A percentile compares a stretch with the other conserved stretches of the same genome.
Conservation (phyloP, 495 filamentous ascomycete genomes). For the Bathelium albidoporum region DNA sequence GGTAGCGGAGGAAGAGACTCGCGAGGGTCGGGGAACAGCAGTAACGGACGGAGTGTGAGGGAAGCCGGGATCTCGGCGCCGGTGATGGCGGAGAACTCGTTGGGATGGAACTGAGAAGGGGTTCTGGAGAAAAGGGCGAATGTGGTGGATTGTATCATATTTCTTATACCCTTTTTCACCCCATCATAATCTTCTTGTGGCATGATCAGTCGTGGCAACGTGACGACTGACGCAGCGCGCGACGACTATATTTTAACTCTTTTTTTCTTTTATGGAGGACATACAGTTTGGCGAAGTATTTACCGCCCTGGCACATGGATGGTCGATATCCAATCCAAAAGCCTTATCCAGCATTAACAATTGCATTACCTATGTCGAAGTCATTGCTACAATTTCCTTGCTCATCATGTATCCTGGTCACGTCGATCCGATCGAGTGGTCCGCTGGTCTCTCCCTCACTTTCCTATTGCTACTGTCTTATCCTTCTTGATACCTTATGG, state of each 20-base stretch:
- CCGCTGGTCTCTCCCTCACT: not conserved
- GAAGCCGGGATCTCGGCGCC: conserved; percentile 66
- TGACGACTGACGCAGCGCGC: not conserved
- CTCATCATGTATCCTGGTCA: not conserved
- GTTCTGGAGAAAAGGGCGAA: not conserved
- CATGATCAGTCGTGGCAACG: not conserved
- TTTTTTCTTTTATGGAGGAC: not conserved
- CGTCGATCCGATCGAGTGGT: not conserved
- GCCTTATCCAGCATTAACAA: not conserved
- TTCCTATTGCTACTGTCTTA: not conserved
- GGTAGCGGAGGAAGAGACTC: conserved; percentile 60
- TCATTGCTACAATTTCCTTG: not conserved
- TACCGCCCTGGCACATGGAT: not conserved
- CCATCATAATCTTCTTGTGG: not conserved
- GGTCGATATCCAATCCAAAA: not conserved
- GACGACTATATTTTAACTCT: not conserved
- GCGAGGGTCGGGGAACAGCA: conserved; percentile 45
- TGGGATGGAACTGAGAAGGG: conserved; percentile 76
- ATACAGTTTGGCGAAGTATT: not conserved
- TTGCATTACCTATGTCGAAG: not conserved
- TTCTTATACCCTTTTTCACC: not conserved
- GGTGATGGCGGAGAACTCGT: conserved; percentile 92
- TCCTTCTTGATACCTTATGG: conserved; percentile 5
- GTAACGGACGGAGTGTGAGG: conserved; percentile 46
- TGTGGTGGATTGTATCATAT: conserved; percentile 5